A percentile compares a stretch with the other conserved stretches of the same genome.
These are phyloP conservation scores for Pseudocercospora eumusae DNA, from an alignment of 2,329 filamentous ascomycete genomes.

Conservation along the genomic window DNA sequence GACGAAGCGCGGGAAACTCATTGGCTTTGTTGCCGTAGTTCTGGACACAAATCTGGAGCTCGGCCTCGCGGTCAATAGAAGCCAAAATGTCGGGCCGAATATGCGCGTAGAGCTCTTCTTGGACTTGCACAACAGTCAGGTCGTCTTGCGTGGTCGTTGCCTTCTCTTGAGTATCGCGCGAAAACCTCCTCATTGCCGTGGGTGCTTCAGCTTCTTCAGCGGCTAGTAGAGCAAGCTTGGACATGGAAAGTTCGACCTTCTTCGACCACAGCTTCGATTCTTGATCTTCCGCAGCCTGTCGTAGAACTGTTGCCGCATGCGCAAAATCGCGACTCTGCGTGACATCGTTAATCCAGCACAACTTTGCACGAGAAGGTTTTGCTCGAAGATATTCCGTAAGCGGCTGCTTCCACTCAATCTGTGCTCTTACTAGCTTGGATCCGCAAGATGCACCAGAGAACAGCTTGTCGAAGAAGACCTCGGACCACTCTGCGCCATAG, in stretches of 20 bases:
- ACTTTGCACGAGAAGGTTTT: constrained; percentile 69
- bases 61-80: constrained; percentile 78
- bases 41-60: constrained; percentile 73
- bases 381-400: constrained; percentile 78
- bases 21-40: constrained; percentile 57
- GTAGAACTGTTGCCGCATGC: constrained; percentile 69
- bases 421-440: constrained; percentile 66
- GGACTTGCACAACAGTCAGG: constrained; percentile 72
- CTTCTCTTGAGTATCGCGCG: constrained; percentile 13
- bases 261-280: constrained; percentile 88
- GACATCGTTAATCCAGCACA: constrained; percentile 95
- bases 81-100: constrained; percentile 66
- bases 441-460: constrained; percentile 61
- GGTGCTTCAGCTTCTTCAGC: constrained; percentile 47
- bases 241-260: constrained; percentile 86
- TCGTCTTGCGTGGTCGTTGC: constrained; percentile 48
- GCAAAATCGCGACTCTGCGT: constrained; percentile 72
- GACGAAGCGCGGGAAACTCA: constrained; percentile 64
- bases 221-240: constrained; percentile 74
- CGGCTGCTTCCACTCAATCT: constrained; percentile 65
- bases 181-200: constrained; percentile 4
- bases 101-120: constrained; percentile 73
- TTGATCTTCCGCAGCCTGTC: constrained; percentile 66
- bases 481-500: constrained; percentile 68
- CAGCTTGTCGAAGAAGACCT: constrained; percentile 77